Percentiles rank a stretch among this genome's conserved stretches.
Conservation (phyloP, 805 yeast species). For the Candida glaebosa region DNA sequence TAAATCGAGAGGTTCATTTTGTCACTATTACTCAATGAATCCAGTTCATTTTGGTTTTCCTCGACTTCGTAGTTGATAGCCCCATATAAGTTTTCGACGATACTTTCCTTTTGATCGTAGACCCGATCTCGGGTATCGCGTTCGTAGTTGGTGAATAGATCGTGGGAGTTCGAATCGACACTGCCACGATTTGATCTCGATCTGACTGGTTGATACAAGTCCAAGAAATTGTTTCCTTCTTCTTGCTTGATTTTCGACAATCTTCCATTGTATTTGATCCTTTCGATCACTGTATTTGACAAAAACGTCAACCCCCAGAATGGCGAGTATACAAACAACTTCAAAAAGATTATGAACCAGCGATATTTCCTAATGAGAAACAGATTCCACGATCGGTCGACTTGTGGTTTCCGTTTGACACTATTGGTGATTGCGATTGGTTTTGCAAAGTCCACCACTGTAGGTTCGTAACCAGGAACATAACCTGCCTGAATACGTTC, state of each 20-base stretch:
- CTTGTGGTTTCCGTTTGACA: constrained; percentile 8
- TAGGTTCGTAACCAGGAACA: constrained; percentile 52
- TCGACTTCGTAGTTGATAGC: constrained; percentile 45
- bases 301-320: constrained; percentile 60
- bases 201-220: constrained; percentile 22
- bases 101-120: constrained; percentile 58
- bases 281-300: constrained; percentile 35
- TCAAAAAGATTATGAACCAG: constrained; percentile 47
- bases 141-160: constrained; percentile 12
- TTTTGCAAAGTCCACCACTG: constrained; percentile 49
- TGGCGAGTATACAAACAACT: constrained; percentile 55
- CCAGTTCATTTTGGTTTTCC: constrained; percentile 10
- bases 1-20: constrained; percentile 22
- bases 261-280: constrained; percentile 26
- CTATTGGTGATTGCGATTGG: constrained; percentile 27
- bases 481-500: constrained; percentile 37
- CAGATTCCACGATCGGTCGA: constrained; percentile 3
- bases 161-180: constrained; percentile 1
- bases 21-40: constrained; percentile 2
- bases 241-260: constrained; percentile 17
- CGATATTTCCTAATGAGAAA: constrained; percentile 28
- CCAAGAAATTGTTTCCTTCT: constrained; percentile 22
- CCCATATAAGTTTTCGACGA: constrained; percentile 61
- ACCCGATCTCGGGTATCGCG: constrained; percentile 28
- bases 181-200: constrained; percentile 11